A percentile compares a stretch with the other conserved stretches of the same genome.
phyloP scores from a whole-genome alignment of 345 rosid species.

The Bruguiera parviflora region DNA sequence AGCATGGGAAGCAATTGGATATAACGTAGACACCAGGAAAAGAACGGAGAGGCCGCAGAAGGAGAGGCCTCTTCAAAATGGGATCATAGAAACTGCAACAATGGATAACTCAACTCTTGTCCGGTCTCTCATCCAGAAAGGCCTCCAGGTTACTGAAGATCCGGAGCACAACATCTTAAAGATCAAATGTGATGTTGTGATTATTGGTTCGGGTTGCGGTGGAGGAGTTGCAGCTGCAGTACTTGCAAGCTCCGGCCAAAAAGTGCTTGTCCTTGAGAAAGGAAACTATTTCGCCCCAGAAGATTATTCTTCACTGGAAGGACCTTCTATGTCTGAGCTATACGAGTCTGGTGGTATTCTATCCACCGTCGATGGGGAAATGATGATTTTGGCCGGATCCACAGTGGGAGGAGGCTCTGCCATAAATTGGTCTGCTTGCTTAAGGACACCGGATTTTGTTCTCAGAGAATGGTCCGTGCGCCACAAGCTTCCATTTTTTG shows the following conservation, averaged over 20 bases:
- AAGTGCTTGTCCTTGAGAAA: constrained; percentile 60
- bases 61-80: constrained; percentile 22
- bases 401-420: constrained; percentile 70
- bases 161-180: constrained; percentile 28
- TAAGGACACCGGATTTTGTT: constrained; percentile 45
- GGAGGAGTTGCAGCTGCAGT: constrained; percentile 74
- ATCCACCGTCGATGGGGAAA: constrained; percentile 41
- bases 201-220: constrained; percentile 66
- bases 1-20: constrained; percentile 71
- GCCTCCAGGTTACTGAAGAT: constrained; percentile 47
- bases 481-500: constrained; percentile 39
- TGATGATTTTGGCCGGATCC: constrained; percentile 53
- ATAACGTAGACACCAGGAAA: constrained; percentile 36
- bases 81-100: constrained; percentile 19
- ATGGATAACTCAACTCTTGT: constrained; percentile 37
- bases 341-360: constrained; percentile 43
- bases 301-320: constrained; percentile 57
- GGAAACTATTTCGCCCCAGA: constrained; percentile 55
- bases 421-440: constrained; percentile 60
- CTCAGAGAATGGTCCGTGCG: constrained; percentile 54
- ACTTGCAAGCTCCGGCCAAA: constrained; percentile 60
- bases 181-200: constrained; percentile 59
- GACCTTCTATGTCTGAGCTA: constrained; percentile 58
- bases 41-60: constrained; percentile 6
- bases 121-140: constrained; percentile 42